A percentile compares a stretch with the other conserved stretches of the same genome.
Evolutionary conservation across 495 filamentous ascomycete genomes (phyloP).

Genomic region (Immersiella caudata): DNA sequence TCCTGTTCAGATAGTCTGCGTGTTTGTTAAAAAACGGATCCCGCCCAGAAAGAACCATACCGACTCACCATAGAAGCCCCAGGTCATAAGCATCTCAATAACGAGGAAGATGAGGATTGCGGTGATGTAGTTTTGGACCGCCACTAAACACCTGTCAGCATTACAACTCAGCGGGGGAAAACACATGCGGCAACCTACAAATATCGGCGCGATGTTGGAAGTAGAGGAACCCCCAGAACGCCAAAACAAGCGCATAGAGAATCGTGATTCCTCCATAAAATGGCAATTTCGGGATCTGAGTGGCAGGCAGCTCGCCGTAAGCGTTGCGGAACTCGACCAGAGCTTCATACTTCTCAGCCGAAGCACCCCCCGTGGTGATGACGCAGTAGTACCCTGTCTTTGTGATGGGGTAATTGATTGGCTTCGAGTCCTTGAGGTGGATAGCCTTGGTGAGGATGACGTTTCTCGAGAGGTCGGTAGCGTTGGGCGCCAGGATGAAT

Average conservation of each 20-base stretch:
- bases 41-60: neutral
- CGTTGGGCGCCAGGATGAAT: slow-evolving; percentile 78
- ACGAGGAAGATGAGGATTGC: slow-evolving; percentile 94
- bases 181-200: slow-evolving; percentile 50
- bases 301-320: slow-evolving; percentile 92
- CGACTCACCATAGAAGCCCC: slow-evolving; percentile 80
- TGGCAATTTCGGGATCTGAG: slow-evolving; percentile 94
- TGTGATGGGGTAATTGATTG: slow-evolving; percentile 78
- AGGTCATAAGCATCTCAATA: slow-evolving; percentile 95
- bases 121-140: slow-evolving; percentile 99
- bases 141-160: slow-evolving; percentile 62
- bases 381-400: slow-evolving; percentile 98
- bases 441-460: slow-evolving; percentile 77
- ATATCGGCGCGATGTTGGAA: slow-evolving; percentile 93
- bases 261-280: slow-evolving; percentile 97
- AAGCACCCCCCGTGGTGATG: slow-evolving; percentile 65
- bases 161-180: neutral
- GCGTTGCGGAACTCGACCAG: slow-evolving; percentile 92
- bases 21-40: slow-evolving; percentile 25
- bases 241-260: slow-evolving; percentile 83
- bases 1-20: slow-evolving; percentile 83
- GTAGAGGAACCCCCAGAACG: slow-evolving; percentile 95
- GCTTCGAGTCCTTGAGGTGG: slow-evolving; percentile 72
- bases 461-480: slow-evolving; percentile 65
- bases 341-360: slow-evolving; percentile 67